Base-by-base conservation (phyloP, 2,329 filamentous ascomycete species). In the Cercospora canescens region DNA sequence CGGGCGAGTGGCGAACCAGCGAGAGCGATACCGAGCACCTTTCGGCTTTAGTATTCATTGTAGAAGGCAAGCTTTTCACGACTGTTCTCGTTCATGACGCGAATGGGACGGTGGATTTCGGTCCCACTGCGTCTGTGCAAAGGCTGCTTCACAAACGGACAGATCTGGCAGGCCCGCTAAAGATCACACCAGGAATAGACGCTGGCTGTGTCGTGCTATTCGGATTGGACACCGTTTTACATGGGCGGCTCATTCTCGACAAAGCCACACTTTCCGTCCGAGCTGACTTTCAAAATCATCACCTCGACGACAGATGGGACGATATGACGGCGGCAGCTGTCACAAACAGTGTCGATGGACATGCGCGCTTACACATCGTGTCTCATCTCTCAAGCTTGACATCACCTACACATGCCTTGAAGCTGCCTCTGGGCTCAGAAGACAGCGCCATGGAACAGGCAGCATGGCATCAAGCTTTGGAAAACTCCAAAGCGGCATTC, bases 251-350 rank as follows among this genome's bases (percentile, higher is more conserved):
- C 9, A 64, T 11, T 65, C 78, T 34, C 18, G 50, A 62, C 28
- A 54, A 11, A 24, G n/a, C 14, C 6, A 32, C 37, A 9, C 48
- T 11, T 14, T n/a, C 6, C 26, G 11, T 62, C 34, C 7, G 24
- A 34, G 12, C 39, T n/a, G 50, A 62, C 26, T 35, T 65, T 11
- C 58, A 57, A 24, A 70, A 64, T 3, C 78, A 79, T 61, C 70
- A 79, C 59, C 74, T 81, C 2, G 78, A 81, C 58, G 75, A 71
- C n/a, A 75, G 78, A n/a, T 82, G 80, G 79, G 80, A 83, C 62
- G 65, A 74, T 9, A 67, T 80, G 3, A 76, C 80, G 12, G 81
- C 80, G 69, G 71, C 80, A 41, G 67, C 70, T 8, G 70, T 76
- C 63, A 69, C 65, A 60, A 34, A 60, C 21, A 55, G 71, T 3